Evolutionary conservation across 331 rosid species (phyloP).

Genomic region (Saraca asoca): DNA sequence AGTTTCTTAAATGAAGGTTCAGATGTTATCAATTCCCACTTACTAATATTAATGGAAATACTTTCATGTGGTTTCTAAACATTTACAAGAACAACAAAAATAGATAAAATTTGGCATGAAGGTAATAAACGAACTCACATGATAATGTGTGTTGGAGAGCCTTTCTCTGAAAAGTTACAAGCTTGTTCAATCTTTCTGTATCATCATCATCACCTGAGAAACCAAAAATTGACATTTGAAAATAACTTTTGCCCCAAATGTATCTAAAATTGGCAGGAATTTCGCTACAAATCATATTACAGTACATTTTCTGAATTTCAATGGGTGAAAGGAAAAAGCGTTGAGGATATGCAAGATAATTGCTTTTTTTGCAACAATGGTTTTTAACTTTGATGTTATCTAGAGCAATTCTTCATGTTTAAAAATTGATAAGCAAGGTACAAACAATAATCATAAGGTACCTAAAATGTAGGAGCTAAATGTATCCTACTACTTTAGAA

Average conservation of each 20-base stretch:
- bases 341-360: not conserved
- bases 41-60: too few relatives aligned
- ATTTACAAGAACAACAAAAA: not conserved
- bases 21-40: too few relatives aligned
- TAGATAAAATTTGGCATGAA: not conserved
- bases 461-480: slow-evolving; percentile 6
- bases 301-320: slow-evolving; percentile 5
- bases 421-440: slow-evolving; percentile 9
- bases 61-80: too few relatives aligned
- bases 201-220: slow-evolving; percentile 41
- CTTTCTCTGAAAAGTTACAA: slow-evolving; percentile 78
- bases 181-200: slow-evolving; percentile 69
- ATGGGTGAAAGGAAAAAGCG: not conserved
- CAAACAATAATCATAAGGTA: not conserved
- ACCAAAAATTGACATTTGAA: slow-evolving; percentile 1
- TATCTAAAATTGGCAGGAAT: not conserved
- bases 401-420: not conserved
- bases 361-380: not conserved
- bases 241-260: not conserved
- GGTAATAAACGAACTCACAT: slow-evolving; percentile 49
- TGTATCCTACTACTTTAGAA: slow-evolving; percentile 63
- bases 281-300: not conserved
- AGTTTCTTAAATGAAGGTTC: too few relatives aligned
- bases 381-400: slow-evolving; percentile 17
- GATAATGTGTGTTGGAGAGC: slow-evolving; percentile 80